Percentiles rank a stretch among this genome's conserved stretches.
These are phyloP conservation scores for Ascoidea tarda DNA, from an alignment of 805 yeast genomes.

Conservation along the genomic window DNA sequence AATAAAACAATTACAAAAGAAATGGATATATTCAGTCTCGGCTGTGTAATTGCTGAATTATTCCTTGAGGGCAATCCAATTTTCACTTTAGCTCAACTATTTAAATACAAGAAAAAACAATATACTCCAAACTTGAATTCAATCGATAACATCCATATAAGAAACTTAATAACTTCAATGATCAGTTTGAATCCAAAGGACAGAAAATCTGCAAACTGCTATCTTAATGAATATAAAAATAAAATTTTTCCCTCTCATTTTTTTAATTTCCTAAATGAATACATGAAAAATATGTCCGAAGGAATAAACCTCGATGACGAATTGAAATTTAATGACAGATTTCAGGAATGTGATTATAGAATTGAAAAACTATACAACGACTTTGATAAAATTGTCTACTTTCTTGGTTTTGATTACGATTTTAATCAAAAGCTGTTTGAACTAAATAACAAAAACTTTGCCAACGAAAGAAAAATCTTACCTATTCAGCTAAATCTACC, in stretches of 20 bases:
- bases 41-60: slow-evolving; percentile 85
- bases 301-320: slow-evolving; percentile 4
- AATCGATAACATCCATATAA: slow-evolving; percentile 35
- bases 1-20: slow-evolving; percentile 27
- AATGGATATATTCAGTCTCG: slow-evolving; percentile 76
- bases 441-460: slow-evolving; percentile 5
- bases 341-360: slow-evolving; percentile 36
- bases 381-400: slow-evolving; percentile 34
- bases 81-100: slow-evolving; percentile 76
- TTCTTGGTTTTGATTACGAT: slow-evolving; percentile 22
- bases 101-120: slow-evolving; percentile 63
- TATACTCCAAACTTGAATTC: slow-evolving; percentile 47
- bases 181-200: slow-evolving; percentile 45
- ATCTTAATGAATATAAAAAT: slow-evolving; percentile 35
- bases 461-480: slow-evolving; percentile 3
- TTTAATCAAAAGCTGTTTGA: slow-evolving; percentile 4
- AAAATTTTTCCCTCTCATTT: slow-evolving; percentile 53
- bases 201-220: slow-evolving; percentile 39
- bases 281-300: slow-evolving; percentile 30
- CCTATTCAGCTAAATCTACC: slow-evolving; percentile 35
- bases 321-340: slow-evolving; percentile 8
- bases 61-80: slow-evolving; percentile 78
- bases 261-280: slow-evolving; percentile 56
- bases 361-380: slow-evolving; percentile 45
- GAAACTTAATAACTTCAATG: slow-evolving; percentile 47